phyloP scores from a whole-genome alignment of 192 early-diverging fungal species.

The Coemansia reversa region DNA sequence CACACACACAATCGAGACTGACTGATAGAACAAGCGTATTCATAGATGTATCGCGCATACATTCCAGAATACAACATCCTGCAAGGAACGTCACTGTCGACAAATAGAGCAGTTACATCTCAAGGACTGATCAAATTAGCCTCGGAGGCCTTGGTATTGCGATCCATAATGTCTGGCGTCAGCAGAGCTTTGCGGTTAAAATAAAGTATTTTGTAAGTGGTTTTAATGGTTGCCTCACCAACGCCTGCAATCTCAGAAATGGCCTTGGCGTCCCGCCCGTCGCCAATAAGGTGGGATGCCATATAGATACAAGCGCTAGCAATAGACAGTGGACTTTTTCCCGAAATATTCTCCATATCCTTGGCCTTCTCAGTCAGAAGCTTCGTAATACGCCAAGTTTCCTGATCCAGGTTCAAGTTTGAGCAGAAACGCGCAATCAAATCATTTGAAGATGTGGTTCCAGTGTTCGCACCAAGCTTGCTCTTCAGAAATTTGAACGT shows the following conservation, averaged over 20 bases:
- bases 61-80: neutral
- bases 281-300: slow-evolving; percentile 67
- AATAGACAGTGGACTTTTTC: slow-evolving; percentile 90
- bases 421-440: slow-evolving; percentile 83
- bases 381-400: slow-evolving; percentile 69
- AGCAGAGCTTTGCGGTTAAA: slow-evolving; percentile 59
- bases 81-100: neutral
- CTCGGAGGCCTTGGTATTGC: slow-evolving; percentile 20
- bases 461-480: slow-evolving; percentile 59
- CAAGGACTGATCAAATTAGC: slow-evolving; percentile 29
- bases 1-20: too few relatives aligned
- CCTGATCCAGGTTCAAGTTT: slow-evolving; percentile 66
- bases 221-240: slow-evolving; percentile 91
- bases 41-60: too few relatives aligned
- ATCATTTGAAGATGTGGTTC: slow-evolving; percentile 69
- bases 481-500: slow-evolving; percentile 59
- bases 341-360: slow-evolving; percentile 83
- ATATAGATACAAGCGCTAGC: slow-evolving; percentile 93
- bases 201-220: slow-evolving; percentile 73
- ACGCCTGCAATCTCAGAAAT: slow-evolving; percentile 85
- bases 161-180: slow-evolving; percentile 34
- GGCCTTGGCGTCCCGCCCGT: slow-evolving; percentile 68
- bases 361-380: slow-evolving; percentile 72
- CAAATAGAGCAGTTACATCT: neutral
- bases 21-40: too few relatives aligned